phyloP scores from a whole-genome alignment of 352 stramenopile species.

The Phytopythium sindhum region DNA sequence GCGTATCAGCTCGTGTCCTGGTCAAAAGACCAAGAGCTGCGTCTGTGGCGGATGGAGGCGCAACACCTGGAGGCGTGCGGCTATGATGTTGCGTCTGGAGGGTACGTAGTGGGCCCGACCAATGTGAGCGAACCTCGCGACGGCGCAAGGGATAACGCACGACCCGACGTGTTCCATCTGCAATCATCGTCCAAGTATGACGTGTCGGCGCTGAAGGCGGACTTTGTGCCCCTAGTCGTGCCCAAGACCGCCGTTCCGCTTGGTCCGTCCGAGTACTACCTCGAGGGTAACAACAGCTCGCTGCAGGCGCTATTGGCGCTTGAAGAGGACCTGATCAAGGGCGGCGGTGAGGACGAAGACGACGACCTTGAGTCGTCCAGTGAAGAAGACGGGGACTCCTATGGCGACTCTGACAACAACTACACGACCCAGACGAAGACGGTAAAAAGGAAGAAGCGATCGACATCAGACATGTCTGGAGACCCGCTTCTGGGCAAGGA shows the following conservation, averaged over 20 bases:
- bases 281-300: conserved; percentile 42
- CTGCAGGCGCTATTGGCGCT: conserved; percentile 55
- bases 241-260: conserved; percentile 58
- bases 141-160: not conserved
- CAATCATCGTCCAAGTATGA: conserved; percentile 59
- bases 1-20: conserved; percentile 76
- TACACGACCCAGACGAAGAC: not conserved
- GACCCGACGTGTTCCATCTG: conserved; percentile 30
- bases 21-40: conserved; percentile 78
- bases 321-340: conserved; percentile 69
- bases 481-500: conserved; percentile 12
- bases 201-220: conserved; percentile 59
- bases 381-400: conserved; percentile 4
- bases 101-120: not conserved
- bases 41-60: conserved; percentile 65
- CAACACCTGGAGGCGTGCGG: conserved; percentile 62
- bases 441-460: not conserved
- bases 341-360: conserved; percentile 22
- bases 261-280: conserved; percentile 56
- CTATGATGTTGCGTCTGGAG: conserved; percentile 20
- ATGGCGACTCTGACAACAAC: conserved; percentile 1
- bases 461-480: conserved; percentile 7
- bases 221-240: conserved; percentile 71
- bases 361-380: conserved; percentile 6
- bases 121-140: not conserved